These are phyloP conservation scores for Exophiala sideris DNA, from an alignment of 2,329 filamentous ascomycete species.

Conservation along the genomic window DNA sequence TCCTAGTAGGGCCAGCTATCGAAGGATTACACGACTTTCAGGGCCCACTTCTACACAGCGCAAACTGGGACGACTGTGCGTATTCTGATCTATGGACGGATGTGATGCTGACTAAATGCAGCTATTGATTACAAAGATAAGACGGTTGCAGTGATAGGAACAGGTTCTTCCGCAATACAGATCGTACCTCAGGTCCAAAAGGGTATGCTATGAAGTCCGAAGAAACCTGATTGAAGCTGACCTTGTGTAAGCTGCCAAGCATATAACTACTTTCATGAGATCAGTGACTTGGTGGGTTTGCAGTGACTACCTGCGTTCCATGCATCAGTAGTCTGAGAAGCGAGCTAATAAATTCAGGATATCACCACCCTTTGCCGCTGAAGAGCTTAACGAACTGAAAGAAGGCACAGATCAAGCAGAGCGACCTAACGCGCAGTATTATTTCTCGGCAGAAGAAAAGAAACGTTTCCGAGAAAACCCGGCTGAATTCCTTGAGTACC, in stretches of 20 bases:
- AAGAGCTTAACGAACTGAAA: no score
- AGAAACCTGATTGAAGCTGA: constrained; percentile 27
- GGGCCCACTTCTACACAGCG: constrained; percentile 23
- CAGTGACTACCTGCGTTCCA: no score
- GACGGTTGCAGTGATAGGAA: constrained; percentile 28
- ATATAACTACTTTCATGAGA: neutral
- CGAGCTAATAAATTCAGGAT: no score
- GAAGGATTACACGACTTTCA: no score
- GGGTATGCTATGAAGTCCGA: constrained; percentile 24
- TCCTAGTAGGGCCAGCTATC: no score
- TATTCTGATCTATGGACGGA: constrained; percentile 24
- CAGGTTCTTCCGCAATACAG: constrained; percentile 28
- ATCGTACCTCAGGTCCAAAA: constrained; percentile 39
- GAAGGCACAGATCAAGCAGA: no score
- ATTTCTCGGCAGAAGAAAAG: constrained; percentile 2
- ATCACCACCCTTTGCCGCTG: no score
- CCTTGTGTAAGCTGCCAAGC: constrained; percentile 18
- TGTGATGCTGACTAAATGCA: constrained; percentile 32
- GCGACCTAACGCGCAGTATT: no score
- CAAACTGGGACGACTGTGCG: neutral
- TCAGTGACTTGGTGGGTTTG: no score
- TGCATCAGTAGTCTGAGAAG: no score
- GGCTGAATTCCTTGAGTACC: no score
- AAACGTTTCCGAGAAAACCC: constrained; percentile 10
- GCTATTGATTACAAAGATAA: constrained; percentile 29